Conservation (phyloP, 768 basidiomycete species). For the Mycena filopes region DNA sequence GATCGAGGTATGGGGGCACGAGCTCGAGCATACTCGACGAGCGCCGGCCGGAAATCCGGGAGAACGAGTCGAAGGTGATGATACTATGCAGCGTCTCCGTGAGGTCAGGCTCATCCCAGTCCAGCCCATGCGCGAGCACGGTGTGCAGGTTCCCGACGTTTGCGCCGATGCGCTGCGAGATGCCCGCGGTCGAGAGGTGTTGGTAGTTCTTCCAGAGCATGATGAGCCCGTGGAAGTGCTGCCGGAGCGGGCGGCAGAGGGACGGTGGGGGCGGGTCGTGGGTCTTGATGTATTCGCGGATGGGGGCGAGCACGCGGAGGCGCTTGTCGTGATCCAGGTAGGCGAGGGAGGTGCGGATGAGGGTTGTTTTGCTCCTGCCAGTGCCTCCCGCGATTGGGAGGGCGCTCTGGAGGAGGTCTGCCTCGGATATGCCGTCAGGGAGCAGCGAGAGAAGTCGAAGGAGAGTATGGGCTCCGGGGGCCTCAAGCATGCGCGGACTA, state of each 20-base stretch:
- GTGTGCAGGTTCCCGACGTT: constrained; percentile 22
- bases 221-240: constrained; percentile 20
- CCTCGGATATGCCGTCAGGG: constrained; percentile 21
- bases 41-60: background rate
- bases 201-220: constrained; percentile 26
- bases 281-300: constrained; percentile 18
- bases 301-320: constrained; percentile 10
- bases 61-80: constrained; percentile 14
- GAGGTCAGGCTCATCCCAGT: constrained; percentile 21
- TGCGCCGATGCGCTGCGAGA: constrained; percentile 3
- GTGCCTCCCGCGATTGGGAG: background rate
- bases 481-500: constrained; percentile 19
- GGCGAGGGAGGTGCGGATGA: constrained; percentile 19
- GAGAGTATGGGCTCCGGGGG: constrained; percentile 7
- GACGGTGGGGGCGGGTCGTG: constrained; percentile 4
- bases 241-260: constrained; percentile 18
- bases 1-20: constrained; percentile 8
- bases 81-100: constrained; percentile 18
- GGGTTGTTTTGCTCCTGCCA: constrained; percentile 10
- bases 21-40: constrained; percentile 11
- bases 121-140: constrained; percentile 15
- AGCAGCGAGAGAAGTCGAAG: constrained; percentile 21
- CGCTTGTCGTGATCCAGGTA: constrained; percentile 10
- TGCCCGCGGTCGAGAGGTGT: constrained; percentile 16
- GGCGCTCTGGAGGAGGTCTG: constrained; percentile 13